A percentile compares a stretch with the other conserved stretches of the same genome.
Conservation (phyloP, 202 grass and related monocot genomes). For the Setaria viridis region DNA sequence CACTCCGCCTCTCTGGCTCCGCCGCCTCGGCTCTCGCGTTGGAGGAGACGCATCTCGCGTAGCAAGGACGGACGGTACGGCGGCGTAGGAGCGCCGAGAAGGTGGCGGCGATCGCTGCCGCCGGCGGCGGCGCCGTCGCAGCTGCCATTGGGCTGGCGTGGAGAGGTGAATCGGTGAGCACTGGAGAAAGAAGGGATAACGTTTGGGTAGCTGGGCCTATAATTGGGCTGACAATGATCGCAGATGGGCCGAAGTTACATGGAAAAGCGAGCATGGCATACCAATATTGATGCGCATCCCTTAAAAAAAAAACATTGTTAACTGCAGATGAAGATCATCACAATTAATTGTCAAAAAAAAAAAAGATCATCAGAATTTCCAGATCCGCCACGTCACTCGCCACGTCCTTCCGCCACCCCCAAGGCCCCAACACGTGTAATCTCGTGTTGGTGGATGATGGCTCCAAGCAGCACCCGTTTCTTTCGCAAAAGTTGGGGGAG, state of each 20-base stretch:
- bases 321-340: too few species aligned
- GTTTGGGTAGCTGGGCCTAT: constrained; percentile 16
- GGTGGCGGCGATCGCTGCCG: constrained; percentile 37
- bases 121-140: constrained; percentile 40
- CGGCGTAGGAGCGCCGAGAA: constrained; percentile 42
- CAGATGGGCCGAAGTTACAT: neutral
- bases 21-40: constrained; percentile 35
- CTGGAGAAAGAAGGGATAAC: constrained; percentile 19
- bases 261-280: neutral
- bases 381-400: too few species aligned
- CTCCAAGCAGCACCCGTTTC: too few species aligned
- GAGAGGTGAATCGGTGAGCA: neutral
- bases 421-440: too few species aligned
- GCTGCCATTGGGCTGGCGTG: constrained; percentile 3
- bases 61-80: neutral
- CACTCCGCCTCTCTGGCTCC: constrained; percentile 38
- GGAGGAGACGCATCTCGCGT: constrained; percentile 37
- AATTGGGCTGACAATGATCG: neutral
- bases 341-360: too few species aligned
- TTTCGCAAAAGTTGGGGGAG: too few species aligned
- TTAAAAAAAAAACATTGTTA: too few species aligned
- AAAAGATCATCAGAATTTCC: too few species aligned
- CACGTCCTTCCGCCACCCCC: too few species aligned
- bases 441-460: too few species aligned
- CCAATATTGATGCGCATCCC: too few species aligned